These are phyloP conservation scores for Russula ochroleuca DNA, from an alignment of 768 basidiomycete species.

Conservation along the genomic window DNA sequence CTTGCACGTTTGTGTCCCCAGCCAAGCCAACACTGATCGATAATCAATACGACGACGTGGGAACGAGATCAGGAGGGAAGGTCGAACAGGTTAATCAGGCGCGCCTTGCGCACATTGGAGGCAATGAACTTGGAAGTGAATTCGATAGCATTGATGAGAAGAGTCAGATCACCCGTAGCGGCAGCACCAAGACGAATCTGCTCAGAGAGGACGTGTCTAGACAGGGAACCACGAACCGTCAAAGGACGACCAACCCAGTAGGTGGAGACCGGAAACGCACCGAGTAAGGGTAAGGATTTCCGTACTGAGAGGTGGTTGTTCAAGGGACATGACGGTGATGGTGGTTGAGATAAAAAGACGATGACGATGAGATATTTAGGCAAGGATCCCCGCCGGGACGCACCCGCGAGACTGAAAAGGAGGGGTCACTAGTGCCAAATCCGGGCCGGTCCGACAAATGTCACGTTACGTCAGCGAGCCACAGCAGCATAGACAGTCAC, in stretches of 20 bases:
- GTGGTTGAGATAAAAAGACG: constrained; percentile 15
- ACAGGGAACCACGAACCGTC: neutral
- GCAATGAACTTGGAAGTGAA: constrained; percentile 97
- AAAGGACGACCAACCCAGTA: constrained; percentile 7
- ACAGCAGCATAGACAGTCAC: constrained; percentile 34
- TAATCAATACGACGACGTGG: constrained; percentile 5
- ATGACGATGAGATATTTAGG: constrained; percentile 13
- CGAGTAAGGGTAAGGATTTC: constrained; percentile 92
- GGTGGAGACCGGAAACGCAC: constrained; percentile 41
- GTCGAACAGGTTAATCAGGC: constrained; percentile 92
- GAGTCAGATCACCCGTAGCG: constrained; percentile 90
- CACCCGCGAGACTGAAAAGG: constrained; percentile 10
- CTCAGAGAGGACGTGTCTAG: constrained; percentile 81
- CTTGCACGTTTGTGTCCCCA: constrained; percentile 94
- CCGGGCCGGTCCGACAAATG: constrained; percentile 8
- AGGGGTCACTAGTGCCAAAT: constrained; percentile 7
- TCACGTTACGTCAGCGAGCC: constrained; percentile 55
- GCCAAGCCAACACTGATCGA: constrained; percentile 83
- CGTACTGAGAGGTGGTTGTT: constrained; percentile 70
- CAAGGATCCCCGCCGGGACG: neutral
- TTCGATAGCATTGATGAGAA: constrained; percentile 93
- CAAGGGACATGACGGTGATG: constrained; percentile 30
- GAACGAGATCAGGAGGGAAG: neutral
- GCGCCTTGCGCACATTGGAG: constrained; percentile 94
- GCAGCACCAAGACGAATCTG: constrained; percentile 76